Evolutionary conservation across 495 filamentous ascomycete genomes (phyloP), one percentile per base, ranked within the genome.

Genomic region (Penicillium nucicola): DNA sequence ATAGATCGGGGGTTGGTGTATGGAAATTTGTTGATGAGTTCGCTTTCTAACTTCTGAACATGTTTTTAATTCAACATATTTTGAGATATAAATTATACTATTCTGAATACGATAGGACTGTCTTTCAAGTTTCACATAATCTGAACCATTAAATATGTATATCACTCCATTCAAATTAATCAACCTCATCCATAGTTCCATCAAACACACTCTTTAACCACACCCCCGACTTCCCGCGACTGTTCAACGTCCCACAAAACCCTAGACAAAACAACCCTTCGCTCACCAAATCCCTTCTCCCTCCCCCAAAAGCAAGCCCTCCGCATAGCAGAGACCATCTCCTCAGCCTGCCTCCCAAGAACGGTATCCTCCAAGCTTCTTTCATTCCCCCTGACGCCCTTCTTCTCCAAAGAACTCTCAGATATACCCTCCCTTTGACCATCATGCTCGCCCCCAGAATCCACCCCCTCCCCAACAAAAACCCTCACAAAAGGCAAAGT

Each of bases 271-370:
- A 55, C 55, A 14, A 71, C 72, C 28, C 62, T 63, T 19, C 60
- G 42, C 43, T 72, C 66, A 1, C 56, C 67, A 41, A 65, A 57
- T 0, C 67, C 65, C 34, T 65, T 72, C 45, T 74, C 69, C 12
- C 57, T 48, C 6, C 67, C 72, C 58, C 61, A 75, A 43, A 75
- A 74, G 48, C 72, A 75, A 4, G 72, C 70, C 25, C 64, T 50
- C 3, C 61, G 66, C 70, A 75, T 66, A 17, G 58, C 56, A 53
- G 65, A 65, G 0, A 69, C 66, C 69, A 75, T 74, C 33, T 74
- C 70, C 23, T 58, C 53, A 6, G 69, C 66, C 48, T 74, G 72
- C 1, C 41, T 50, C 2, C 52, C 53, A 33, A 74, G 57, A 14
- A 75, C 56, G 0, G 57, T 68, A 14, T 39, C 18, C 5, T 13